Base-by-base conservation (phyloP, 306 rosid species). In the Neltuma alba region DNA sequence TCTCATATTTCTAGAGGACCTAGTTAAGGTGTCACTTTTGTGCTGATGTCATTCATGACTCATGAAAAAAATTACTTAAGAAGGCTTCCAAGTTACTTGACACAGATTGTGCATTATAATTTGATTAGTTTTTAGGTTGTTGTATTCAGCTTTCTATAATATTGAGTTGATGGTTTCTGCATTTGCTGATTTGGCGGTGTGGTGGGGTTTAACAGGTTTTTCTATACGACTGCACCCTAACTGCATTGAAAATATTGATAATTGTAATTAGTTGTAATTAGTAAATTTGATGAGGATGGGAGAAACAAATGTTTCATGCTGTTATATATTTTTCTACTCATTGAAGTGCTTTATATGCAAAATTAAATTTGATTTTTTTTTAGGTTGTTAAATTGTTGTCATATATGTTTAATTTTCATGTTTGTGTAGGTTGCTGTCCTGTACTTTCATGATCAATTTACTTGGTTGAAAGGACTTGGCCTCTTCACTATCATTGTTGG, bases 391-490 rank as follows among this genome's bases (percentile, higher is more conserved):
- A 62, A 42, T 42, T n/a, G n/a, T 70, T 80, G 41, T 48, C 33
- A 3, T 45, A 52, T 68, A 21, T 54, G 40, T 37, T 55, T 52
- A n/a, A 20, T 7, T 72, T 78, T 79, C 64, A 7, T 63, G 67
- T 27, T 44, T 82, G 38, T 84, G 83, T 77, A 95, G 98, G 98
- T 93, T 81, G 99, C 98, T 50, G 99, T 95, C 48, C 74, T 95
- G 81, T 95, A 95, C 88, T 95, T 95, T 68, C 97, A 89, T 20
- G 99, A 95, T 65, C 69, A 87, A 54, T 95, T 95, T 81, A 92
- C 98, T 79, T 86, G 90, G 96, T 76, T 92, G 85, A 95, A 95
- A 84, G 99, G 96, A 74, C 83, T 78, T 75, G 99, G 99, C 72
- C 94, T 95, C 75, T 47, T 89, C 79, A 81, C 83, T 65, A 95